Conservation (phyloP, 257 asterid genomes). For the Solanum piurae region DNA sequence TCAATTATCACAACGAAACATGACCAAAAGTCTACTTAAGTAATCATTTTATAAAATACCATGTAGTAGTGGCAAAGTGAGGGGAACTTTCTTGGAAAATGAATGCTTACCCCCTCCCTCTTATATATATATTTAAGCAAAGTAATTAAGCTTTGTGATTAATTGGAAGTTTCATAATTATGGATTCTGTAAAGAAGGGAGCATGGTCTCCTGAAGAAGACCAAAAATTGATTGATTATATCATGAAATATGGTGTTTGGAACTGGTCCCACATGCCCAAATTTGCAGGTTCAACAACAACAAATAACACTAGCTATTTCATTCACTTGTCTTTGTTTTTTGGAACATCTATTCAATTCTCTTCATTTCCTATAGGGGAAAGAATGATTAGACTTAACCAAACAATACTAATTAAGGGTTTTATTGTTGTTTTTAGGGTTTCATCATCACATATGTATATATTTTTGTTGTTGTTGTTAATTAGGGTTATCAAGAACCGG, state of each 20-base stretch:
- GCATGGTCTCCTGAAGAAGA: slow-evolving; percentile 18
- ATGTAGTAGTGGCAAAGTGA: not conserved
- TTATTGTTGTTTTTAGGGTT: not conserved
- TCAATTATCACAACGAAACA: too few species aligned
- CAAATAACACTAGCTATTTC: too few species aligned
- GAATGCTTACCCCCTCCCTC: not conserved
- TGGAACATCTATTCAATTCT: not conserved
- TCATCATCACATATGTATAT: not conserved
- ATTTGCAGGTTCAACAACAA: slow-evolving; percentile 4
- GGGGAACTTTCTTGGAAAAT: not conserved
- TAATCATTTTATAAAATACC: not conserved
- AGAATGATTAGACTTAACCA: too few species aligned
- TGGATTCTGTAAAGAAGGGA: not conserved
- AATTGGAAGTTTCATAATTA: not conserved
- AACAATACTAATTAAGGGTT: too few species aligned
- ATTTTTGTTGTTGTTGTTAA: not conserved
- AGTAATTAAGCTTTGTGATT: not conserved
- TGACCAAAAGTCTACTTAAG: not conserved
- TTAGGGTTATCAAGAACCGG: not conserved
- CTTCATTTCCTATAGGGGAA: not conserved
- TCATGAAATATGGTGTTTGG: slow-evolving; percentile 16
- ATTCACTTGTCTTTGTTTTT: too few species aligned
- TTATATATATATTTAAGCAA: not conserved
- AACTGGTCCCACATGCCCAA: slow-evolving; percentile 18
- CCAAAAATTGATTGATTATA: slow-evolving; percentile 4